Evolutionary conservation across 495 filamentous ascomycete species (phyloP), one percentile per base, ranked within the genome.

Genomic region (Extremus antarcticus): DNA sequence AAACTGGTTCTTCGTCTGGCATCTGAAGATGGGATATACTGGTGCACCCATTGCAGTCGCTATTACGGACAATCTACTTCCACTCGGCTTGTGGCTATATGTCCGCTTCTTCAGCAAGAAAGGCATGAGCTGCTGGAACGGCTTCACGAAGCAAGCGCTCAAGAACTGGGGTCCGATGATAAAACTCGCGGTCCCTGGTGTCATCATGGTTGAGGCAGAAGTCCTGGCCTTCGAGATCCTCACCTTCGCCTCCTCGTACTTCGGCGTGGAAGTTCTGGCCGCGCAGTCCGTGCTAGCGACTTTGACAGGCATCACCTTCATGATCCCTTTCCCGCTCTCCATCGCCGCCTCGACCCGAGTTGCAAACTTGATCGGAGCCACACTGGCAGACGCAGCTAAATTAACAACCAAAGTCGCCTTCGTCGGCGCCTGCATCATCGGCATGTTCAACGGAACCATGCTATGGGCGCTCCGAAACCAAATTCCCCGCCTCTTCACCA

Each of bases 361-460:
- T 11, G 82, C 81, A 2, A 83, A 84, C 51, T 65, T 84, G n/a
- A 76, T 85, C 38, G 82, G 82, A 13, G 86, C 87, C 1, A 78
- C 79, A 11, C 70, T 91, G 2, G 76, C 81, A 0, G 80, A 82
- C 46, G 81, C 86, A 7, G 87, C 87, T 0, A 85, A 78, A 66
- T 81, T 75, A 8, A 79, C 84, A 1, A 81, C 86, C 8, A 83
- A 80, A 71, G 85, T 87, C 47, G 78, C 76, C 54, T 74, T 22
- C 10, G 64, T 69, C 22, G 59, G 68, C 16, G 61, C 61, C 47
- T 19, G 56, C 29, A 48, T 62, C 15, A 59, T 71, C 40, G 71
- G 71, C n/a, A 50, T 54, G 25, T 29, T 67, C 19, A 68, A 73
- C 52, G 66, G 67, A 9, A 53, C 64, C 11, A 35, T 70, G 7